A percentile compares a stretch with the other conserved stretches of the same genome.
Conservation (phyloP, 1,139 yeast genomes). For the Nadsonia starkeyi-henricii region DNA sequence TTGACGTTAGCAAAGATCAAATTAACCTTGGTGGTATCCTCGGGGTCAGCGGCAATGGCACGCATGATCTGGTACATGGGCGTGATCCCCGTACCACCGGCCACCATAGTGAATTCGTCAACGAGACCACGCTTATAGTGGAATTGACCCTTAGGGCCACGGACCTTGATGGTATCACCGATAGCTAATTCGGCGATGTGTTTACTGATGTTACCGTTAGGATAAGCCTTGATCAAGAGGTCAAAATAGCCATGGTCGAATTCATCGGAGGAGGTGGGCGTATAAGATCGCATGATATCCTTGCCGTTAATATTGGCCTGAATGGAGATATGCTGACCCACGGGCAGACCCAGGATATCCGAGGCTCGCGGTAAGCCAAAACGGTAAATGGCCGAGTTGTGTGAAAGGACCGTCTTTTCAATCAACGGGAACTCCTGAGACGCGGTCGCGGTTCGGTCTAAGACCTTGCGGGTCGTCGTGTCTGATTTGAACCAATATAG, state of each 20-base stretch:
- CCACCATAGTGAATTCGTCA: slow-evolving; percentile 68
- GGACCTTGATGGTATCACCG: slow-evolving; percentile 58
- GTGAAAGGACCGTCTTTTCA: slow-evolving; percentile 63
- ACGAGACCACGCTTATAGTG: slow-evolving; percentile 73
- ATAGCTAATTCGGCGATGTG: slow-evolving; percentile 53
- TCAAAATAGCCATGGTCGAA: slow-evolving; percentile 76
- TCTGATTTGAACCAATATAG: slow-evolving; percentile 8
- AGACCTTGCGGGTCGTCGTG: slow-evolving; percentile 29
- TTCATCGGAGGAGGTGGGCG: slow-evolving; percentile 82
- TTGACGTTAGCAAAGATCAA: slow-evolving; percentile 70
- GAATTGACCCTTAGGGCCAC: slow-evolving; percentile 93
- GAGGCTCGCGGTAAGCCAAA: slow-evolving; percentile 68
- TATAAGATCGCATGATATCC: slow-evolving; percentile 80
- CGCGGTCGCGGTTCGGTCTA: slow-evolving; percentile 37
- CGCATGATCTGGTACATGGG: slow-evolving; percentile 86
- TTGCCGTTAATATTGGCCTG: slow-evolving; percentile 63
- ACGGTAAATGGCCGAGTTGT: slow-evolving; percentile 73
- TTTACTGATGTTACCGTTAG: slow-evolving; percentile 77
- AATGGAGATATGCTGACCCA: slow-evolving; percentile 71
- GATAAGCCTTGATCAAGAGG: slow-evolving; percentile 82
- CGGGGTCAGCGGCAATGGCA: slow-evolving; percentile 63
- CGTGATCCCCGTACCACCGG: slow-evolving; percentile 93
- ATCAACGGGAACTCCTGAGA: slow-evolving; percentile 76
- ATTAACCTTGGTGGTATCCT: slow-evolving; percentile 59
- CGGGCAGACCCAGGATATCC: slow-evolving; percentile 77